Evolutionary conservation across 225 moss, liverwort and hornwort species (phyloP), one percentile per base, ranked within the genome.

Genomic region (Polytrichum commune): DNA sequence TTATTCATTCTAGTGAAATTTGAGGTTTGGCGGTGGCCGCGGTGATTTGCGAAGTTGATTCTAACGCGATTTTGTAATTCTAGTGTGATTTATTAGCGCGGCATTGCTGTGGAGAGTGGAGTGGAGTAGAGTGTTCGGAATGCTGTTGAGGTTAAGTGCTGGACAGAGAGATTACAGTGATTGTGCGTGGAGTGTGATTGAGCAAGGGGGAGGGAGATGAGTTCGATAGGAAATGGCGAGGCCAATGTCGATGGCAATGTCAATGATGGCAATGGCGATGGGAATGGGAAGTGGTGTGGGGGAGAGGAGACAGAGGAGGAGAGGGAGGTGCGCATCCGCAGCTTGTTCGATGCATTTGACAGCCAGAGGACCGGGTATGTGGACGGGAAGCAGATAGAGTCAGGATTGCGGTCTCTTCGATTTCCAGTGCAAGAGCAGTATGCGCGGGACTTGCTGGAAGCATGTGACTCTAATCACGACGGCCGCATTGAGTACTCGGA

Each of bases 401-500:
- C 80, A 5, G 91, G 88, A 26, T 73, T 98, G 64, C 73, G 80
- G 7, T 68, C 75, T 18, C 33, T 82, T 24, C 73, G 76, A 55
- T 82, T 79, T 10, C 85, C 79, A 58, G 75, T 91, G 64, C 85
- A 91, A 70, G 74, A 84, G 63, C 88, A 82, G 81, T 93, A 95
- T 27, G 98, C 93, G 0, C 53, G 73, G 53, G 98, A 98, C 65
- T 68, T 98, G 54, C 76, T 98, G 62, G 73, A 67, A 5, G 98
- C 91, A 0, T 98, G 98, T 29, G 98, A 98, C 69, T 81, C 82
- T 72, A 93, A 98, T 75, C 84, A 58, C 30, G 98, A 98, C 73
- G 98, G 98, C 19, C 88, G 90, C 74, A 93, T 98, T 66, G 95
- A 98, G 67, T 93, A 82, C 3, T 80, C 78, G 28, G 98, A 98